These are phyloP conservation scores for Urochloa ruziziensis DNA, from an alignment of 176 grass and related monocot genomes.

Conservation along the genomic window DNA sequence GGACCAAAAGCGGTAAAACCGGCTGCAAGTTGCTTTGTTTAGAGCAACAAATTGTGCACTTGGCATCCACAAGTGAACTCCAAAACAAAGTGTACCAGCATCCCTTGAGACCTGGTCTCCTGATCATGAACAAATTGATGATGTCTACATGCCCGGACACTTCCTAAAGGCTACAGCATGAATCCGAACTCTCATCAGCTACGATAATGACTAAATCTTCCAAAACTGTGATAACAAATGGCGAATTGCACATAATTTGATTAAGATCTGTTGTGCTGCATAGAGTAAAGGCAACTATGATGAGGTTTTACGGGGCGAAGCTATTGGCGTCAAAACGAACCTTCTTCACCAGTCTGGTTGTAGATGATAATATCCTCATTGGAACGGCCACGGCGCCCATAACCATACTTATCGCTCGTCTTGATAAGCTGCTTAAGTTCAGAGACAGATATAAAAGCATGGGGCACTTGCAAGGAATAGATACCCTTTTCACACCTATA, in stretches of 20 bases:
- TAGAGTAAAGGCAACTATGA: neutral
- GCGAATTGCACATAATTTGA: neutral
- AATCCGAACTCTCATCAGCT: neutral
- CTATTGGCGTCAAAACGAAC: conserved; percentile 35
- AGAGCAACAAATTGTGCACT: neutral
- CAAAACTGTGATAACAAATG: neutral
- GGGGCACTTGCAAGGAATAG: conserved; percentile 35
- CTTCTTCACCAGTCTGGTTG: conserved; percentile 67
- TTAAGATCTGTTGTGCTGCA: neutral
- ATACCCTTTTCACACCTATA: conserved; percentile 65
- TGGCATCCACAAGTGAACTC: neutral
- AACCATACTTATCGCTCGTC: conserved; percentile 26
- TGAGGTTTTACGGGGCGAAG: neutral
- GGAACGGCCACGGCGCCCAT: conserved; percentile 37
- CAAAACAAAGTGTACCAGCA: neutral
- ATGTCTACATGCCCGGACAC: neutral
- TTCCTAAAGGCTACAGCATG: neutral
- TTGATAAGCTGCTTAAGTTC: conserved; percentile 58
- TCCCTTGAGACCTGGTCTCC: neutral
- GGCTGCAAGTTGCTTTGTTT: neutral
- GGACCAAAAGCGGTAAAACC: neutral
- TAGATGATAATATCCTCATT: conserved; percentile 49
- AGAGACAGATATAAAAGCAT: conserved; percentile 39
- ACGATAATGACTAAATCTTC: neutral
- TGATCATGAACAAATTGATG: no score